phyloP scores from a whole-genome alignment of 352 stramenopile genomes.

The Phytophthora quininea region DNA sequence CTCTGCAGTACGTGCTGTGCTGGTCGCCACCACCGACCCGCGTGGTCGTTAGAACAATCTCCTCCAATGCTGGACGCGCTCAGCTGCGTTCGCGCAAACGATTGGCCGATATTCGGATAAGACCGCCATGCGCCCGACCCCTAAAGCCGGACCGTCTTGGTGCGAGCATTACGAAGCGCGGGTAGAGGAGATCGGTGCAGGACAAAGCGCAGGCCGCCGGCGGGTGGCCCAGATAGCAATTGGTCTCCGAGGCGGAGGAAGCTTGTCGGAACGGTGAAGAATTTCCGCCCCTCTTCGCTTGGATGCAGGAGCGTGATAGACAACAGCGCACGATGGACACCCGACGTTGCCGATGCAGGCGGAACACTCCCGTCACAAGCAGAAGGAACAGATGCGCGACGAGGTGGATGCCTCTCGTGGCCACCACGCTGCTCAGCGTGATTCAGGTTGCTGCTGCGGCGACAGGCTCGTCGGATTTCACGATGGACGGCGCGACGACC shows the following conservation, averaged over 20 bases:
- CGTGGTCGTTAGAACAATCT: too few relatives aligned
- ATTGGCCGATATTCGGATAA: background rate
- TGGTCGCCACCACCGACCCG: too few relatives aligned
- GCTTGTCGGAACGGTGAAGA: slow-evolving; percentile 15
- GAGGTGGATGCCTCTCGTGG: slow-evolving; percentile 15
- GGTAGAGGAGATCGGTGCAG: slow-evolving; percentile 24
- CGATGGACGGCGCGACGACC: slow-evolving; percentile 53
- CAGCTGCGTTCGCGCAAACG: background rate
- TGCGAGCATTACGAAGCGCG: background rate
- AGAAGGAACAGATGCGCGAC: slow-evolving; percentile 7
- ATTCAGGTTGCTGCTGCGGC: slow-evolving; percentile 10
- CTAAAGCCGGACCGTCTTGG: slow-evolving; percentile 27
- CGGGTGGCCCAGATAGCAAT: slow-evolving; percentile 21
- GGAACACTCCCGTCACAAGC: slow-evolving; percentile 5
- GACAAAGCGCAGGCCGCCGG: slow-evolving; percentile 20
- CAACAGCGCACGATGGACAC: slow-evolving; percentile 14
- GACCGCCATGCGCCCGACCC: background rate
- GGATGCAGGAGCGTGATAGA: slow-evolving; percentile 18
- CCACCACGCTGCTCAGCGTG: slow-evolving; percentile 20
- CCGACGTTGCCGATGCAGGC: slow-evolving; percentile 13
- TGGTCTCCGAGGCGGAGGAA: slow-evolving; percentile 21
- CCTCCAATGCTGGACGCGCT: background rate
- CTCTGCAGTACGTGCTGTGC: background rate
- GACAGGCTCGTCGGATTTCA: slow-evolving; percentile 23
- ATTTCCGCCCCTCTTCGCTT: slow-evolving; percentile 10